Conservation (phyloP, 2,329 filamentous ascomycete genomes). For the Diaporthe citrichinensis region DNA sequence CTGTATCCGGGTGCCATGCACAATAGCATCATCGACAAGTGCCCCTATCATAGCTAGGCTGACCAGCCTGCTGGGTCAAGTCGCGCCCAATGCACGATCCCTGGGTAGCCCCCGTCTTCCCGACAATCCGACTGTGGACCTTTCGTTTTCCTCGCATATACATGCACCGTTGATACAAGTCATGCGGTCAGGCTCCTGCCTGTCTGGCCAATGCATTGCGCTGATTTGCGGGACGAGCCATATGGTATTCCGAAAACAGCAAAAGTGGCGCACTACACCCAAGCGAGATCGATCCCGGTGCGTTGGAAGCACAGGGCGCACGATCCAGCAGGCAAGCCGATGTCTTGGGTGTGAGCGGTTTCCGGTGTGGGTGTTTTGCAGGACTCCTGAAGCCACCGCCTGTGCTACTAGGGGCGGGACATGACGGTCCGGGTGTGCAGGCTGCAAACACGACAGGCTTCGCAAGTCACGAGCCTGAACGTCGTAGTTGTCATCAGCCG, state of each 20-base stretch:
- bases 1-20: background rate
- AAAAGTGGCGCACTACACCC: slow-evolving; percentile 1
- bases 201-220: background rate
- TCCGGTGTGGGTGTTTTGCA: background rate
- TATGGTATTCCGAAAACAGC: background rate
- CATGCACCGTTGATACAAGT: slow-evolving; percentile 12
- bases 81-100: slow-evolving; percentile 14
- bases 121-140: background rate
- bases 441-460: background rate
- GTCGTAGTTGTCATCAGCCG: background rate
- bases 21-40: background rate
- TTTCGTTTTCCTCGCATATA: slow-evolving; percentile 1
- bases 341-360: background rate
- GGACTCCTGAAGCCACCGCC: background rate
- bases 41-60: slow-evolving; percentile 16
- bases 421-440: background rate
- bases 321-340: slow-evolving; percentile 17
- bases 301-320: background rate
- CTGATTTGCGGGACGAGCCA: background rate
- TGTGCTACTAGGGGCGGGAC: background rate
- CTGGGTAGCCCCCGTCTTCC: slow-evolving; percentile 12
- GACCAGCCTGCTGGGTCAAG: slow-evolving; percentile 19
- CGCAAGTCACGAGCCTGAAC: background rate
- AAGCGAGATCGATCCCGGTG: slow-evolving; percentile 31
- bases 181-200: slow-evolving; percentile 19